Percentiles rank a stretch among this genome's conserved stretches.
These are phyloP conservation scores for Heteromeles arbutifolia DNA, from an alignment of 306 rosid species.

Conservation along the genomic window DNA sequence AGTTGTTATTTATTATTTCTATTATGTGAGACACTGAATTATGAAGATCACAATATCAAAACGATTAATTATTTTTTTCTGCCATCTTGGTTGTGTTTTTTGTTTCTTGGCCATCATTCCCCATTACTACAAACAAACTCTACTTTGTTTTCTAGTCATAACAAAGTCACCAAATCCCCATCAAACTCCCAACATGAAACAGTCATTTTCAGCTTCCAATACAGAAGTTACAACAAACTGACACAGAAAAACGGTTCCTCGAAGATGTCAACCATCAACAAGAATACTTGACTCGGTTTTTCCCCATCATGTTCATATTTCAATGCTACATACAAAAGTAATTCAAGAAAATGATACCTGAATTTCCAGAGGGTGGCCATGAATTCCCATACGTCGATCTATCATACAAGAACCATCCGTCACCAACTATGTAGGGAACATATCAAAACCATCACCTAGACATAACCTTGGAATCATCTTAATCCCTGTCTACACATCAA, in stretches of 20 bases:
- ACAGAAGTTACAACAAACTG: too few relatives aligned
- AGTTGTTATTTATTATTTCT: not conserved
- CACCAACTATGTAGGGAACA: constrained; percentile 82
- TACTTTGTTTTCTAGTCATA: too few relatives aligned
- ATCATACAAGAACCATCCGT: constrained; percentile 93
- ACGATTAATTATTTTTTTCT: not conserved
- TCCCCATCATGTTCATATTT: not conserved
- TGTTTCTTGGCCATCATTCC: not conserved
- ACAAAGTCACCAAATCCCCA: too few relatives aligned
- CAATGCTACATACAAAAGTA: not conserved
- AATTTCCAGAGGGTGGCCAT: constrained; percentile 87
- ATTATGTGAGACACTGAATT: not conserved
- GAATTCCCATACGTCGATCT: constrained; percentile 92
- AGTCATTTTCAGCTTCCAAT: too few relatives aligned
- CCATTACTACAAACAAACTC: not conserved
- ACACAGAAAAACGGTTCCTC: not conserved
- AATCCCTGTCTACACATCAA: constrained; percentile 91
- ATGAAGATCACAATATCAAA: not conserved
- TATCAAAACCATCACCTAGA: constrained; percentile 88
- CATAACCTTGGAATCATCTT: constrained; percentile 50
- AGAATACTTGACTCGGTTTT: not conserved
- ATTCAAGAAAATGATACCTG: constrained; percentile 39
- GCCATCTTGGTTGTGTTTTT: not conserved
- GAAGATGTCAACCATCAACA: not conserved
- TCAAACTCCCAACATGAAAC: too few relatives aligned